Percentiles rank a stretch among this genome's conserved stretches.
These are phyloP conservation scores for Ustilago tritici DNA, from an alignment of 1,284 basidiomycete species.

Conservation along the genomic window DNA sequence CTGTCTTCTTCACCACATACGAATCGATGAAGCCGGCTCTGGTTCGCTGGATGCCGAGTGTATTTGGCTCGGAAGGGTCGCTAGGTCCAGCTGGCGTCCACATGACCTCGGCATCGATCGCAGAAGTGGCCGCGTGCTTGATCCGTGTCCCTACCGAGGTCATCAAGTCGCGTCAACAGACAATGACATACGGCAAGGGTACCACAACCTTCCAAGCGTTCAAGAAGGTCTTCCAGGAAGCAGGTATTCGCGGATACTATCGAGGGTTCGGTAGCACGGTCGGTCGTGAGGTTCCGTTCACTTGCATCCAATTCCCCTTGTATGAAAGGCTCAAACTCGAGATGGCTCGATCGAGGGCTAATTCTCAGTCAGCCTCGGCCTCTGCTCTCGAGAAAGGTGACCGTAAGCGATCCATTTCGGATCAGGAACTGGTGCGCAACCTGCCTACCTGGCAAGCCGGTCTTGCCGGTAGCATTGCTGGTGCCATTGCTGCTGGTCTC, in stretches of 20 bases:
- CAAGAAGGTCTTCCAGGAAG: slow-evolving; percentile 73
- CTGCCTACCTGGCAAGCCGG: slow-evolving; percentile 87
- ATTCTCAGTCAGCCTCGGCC: background rate
- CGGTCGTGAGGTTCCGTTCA: slow-evolving; percentile 93
- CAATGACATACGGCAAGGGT: slow-evolving; percentile 76
- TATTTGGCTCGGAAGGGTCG: slow-evolving; percentile 41
- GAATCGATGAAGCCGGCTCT: slow-evolving; percentile 82
- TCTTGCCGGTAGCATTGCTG: slow-evolving; percentile 88
- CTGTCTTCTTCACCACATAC: slow-evolving; percentile 94
- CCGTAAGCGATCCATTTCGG: slow-evolving; percentile 14
- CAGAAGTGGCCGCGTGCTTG: slow-evolving; percentile 80
- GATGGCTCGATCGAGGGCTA: slow-evolving; percentile 44
- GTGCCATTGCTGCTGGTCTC: slow-evolving; percentile 86
- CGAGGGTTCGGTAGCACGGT: slow-evolving; percentile 83
- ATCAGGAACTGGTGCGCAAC: slow-evolving; percentile 44
- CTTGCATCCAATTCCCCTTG: slow-evolving; percentile 94
- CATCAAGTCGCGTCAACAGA: slow-evolving; percentile 87
- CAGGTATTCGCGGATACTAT: slow-evolving; percentile 80
- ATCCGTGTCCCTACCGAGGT: slow-evolving; percentile 94
- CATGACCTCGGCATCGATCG: slow-evolving; percentile 70
- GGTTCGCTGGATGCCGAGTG: slow-evolving; percentile 23
- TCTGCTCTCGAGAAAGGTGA: background rate
- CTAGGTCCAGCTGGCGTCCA: slow-evolving; percentile 65
- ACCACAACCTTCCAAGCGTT: slow-evolving; percentile 73
- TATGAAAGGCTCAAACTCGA: slow-evolving; percentile 86